Evolutionary conservation across 495 filamentous ascomycete species (phyloP).

Genomic region (Xylaria venustula): DNA sequence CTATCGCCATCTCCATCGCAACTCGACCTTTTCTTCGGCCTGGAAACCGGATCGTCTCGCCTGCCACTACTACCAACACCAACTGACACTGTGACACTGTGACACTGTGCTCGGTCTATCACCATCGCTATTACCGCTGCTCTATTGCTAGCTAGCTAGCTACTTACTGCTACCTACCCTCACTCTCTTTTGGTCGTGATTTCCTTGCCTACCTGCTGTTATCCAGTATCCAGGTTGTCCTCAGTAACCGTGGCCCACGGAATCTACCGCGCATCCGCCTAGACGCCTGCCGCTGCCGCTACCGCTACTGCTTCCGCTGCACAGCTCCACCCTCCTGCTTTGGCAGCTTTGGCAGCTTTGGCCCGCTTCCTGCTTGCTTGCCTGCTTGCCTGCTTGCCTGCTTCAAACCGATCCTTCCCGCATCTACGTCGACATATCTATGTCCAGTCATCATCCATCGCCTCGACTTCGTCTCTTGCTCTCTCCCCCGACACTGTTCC

Average conservation of each 20-base stretch:
- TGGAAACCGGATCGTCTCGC: no score
- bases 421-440: no score
- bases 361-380: no score
- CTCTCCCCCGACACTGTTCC: not conserved
- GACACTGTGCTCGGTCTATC: not conserved
- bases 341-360: not conserved
- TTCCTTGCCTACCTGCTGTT: no score
- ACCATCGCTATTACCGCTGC: not conserved
- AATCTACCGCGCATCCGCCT: conserved; percentile 12
- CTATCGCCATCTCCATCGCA: no score
- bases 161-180: no score
- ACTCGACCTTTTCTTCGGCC: no score
- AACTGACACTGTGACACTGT: not conserved
- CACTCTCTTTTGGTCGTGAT: no score
- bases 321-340: conserved; percentile 10
- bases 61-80: not conserved
- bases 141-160: not conserved
- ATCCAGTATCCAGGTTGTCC: not conserved
- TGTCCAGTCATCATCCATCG: no score
- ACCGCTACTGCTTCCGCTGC: not conserved
- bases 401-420: not conserved
- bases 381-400: no score
- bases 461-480: not conserved
- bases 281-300: not conserved
- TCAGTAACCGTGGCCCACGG: no score